These are phyloP conservation scores for Metschnikowia orientalis DNA, from an alignment of 805 yeast genomes.

Conservation along the genomic window DNA sequence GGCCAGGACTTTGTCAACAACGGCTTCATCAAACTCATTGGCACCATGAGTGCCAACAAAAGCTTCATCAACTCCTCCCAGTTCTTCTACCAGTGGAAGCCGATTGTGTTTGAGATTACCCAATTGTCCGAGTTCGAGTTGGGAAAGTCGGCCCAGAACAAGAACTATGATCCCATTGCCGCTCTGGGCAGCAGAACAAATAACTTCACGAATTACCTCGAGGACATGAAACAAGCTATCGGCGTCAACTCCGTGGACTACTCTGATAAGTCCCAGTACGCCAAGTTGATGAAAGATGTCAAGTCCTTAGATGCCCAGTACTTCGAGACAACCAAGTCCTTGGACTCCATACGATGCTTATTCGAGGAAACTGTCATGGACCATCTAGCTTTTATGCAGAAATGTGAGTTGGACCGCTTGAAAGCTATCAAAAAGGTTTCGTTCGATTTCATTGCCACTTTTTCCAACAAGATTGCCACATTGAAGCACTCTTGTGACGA, in stretches of 20 bases:
- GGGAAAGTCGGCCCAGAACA: constrained; percentile 7
- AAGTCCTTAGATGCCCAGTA: constrained; percentile 49
- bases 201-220: constrained; percentile 31
- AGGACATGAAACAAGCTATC: constrained; percentile 43
- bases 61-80: constrained; percentile 71
- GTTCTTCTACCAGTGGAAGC: constrained; percentile 78
- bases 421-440: constrained; percentile 72
- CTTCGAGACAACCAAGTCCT: constrained; percentile 47
- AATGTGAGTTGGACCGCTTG: constrained; percentile 75
- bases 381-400: constrained; percentile 72
- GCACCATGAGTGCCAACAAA: constrained; percentile 47
- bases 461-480: constrained; percentile 55
- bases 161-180: constrained; percentile 11
- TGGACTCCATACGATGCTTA: constrained; percentile 66
- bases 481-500: constrained; percentile 59
- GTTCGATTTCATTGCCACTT: constrained; percentile 63
- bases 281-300: constrained; percentile 54
- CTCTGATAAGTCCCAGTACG: constrained; percentile 48
- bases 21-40: constrained; percentile 63
- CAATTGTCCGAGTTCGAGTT: constrained; percentile 19
- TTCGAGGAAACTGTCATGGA: constrained; percentile 71
- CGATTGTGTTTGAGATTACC: constrained; percentile 53
- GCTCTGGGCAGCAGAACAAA: constrained; percentile 15
- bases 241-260: constrained; percentile 41
- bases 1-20: constrained; percentile 66